These are phyloP conservation scores for Volvox africanus DNA, from an alignment of 139 green algal genomes.

Conservation along the genomic window DNA sequence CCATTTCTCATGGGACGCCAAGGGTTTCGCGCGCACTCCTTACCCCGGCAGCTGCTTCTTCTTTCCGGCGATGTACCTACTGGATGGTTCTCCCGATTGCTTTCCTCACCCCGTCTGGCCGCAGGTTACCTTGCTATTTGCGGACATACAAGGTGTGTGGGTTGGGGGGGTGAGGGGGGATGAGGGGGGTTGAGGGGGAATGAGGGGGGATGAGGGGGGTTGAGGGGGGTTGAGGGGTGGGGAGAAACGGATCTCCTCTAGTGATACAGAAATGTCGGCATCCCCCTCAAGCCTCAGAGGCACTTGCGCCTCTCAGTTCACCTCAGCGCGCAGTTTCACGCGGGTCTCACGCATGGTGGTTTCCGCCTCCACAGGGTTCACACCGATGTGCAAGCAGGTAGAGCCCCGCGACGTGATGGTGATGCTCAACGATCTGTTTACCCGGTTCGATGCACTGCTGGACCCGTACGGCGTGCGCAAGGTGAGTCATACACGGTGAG, in stretches of 20 bases:
- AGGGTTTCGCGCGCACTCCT: background rate
- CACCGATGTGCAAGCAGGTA: slow-evolving; percentile 55
- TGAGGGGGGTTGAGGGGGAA: no score
- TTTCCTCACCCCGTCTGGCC: background rate
- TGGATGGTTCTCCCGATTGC: background rate
- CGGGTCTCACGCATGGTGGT: background rate
- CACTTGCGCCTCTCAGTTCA: no score
- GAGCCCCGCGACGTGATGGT: slow-evolving; percentile 58
- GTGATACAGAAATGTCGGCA: no score
- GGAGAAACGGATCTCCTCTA: no score
- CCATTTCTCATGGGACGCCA: no score
- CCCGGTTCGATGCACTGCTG: slow-evolving; percentile 57
- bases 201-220: no score
- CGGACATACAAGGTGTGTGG: slow-evolving; percentile 50
- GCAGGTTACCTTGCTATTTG: slow-evolving; percentile 58
- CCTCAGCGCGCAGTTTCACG: no score
- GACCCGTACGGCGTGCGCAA: slow-evolving; percentile 54
- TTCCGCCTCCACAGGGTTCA: slow-evolving; percentile 53
- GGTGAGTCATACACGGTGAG: background rate
- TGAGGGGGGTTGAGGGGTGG: no score
- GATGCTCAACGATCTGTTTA: slow-evolving; percentile 68
- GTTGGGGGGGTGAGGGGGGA: no score
- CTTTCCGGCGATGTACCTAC: background rate
- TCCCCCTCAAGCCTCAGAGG: no score
- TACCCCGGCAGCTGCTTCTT: no score